Base-by-base conservation (phyloP, 2,329 filamentous ascomycete species). In the Fusarium oxysporum region DNA sequence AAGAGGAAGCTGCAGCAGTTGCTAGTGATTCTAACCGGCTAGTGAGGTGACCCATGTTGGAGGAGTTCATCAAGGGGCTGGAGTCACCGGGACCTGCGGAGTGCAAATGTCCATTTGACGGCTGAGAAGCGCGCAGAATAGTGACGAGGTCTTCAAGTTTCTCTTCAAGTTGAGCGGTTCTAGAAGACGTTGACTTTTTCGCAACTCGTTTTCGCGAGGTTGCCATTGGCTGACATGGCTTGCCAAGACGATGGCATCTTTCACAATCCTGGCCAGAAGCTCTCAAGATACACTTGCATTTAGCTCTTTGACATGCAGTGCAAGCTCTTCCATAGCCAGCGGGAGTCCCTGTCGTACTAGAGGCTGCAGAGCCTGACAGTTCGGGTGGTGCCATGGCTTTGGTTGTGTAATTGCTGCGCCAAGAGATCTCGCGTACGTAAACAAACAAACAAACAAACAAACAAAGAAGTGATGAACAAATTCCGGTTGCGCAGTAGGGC, bases 141-240 rank as follows among this genome's bases (percentile, higher is more conserved):
- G 83, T 82, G 23, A 86, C 84, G 6, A 88, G 78, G 62, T 86
- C 83, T 50, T 87, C 84, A 12, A 87, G 79, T 78, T 86, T 87
- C 73, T 86, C 84, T 77, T 87, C 86, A 11, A 87, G 80, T 66
- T 85, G 83, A 12, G 84, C 83, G 8, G 84, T 83, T 25, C 83
- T 81, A 33, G 81, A 82, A 14, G 80, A 73, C 40, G 79, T 65
- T 58, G 80, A 73, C 69, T 80, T 77, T 73, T 81, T 80, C 65
- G 78, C 56, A 63, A 80, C 77, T 14, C 83, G 81, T 65, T 82
- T 83, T 40, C 83, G 79, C 45, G 82, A 79, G 6, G 84, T 82
- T 25, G 81, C 76, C 25, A 86, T 85, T 38, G 84, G 84, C 50
- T 83, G 80, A 58, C 86, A 88, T 30, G 83, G 78, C 73, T 87